Evolutionary conservation across 306 rosid genomes (phyloP).

Genomic region (Sechiopsis laciniata): DNA sequence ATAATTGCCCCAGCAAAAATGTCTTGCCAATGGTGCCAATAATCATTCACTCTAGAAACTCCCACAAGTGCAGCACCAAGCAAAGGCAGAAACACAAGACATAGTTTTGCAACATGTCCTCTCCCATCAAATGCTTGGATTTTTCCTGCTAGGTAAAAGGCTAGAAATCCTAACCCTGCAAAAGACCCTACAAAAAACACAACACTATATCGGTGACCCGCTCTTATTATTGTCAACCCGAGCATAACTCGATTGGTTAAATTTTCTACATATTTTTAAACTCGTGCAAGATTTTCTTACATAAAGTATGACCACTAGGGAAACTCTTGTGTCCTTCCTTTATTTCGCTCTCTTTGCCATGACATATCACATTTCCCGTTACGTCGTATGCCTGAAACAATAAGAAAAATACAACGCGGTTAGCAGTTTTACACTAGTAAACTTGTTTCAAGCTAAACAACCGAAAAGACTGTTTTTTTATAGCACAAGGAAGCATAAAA

Average conservation of each 20-base stretch:
- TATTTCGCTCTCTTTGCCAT: conserved; percentile 59
- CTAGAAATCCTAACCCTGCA: conserved; percentile 81
- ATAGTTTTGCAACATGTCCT: conserved; percentile 79
- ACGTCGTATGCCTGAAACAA: conserved; percentile 44
- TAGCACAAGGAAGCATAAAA: not conserved
- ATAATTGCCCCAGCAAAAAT: conserved; percentile 73
- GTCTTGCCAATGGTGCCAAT: conserved; percentile 99
- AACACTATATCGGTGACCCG: conserved; percentile 20
- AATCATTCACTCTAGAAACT: conserved; percentile 80
- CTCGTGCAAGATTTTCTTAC: conserved; percentile 37
- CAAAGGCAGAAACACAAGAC: conserved; percentile 66
- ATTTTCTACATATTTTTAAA: no score
- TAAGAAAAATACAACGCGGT: not conserved
- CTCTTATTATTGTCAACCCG: not conserved
- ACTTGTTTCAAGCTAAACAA: no score
- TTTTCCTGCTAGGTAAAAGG: conserved; percentile 74
- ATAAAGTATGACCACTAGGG: conserved; percentile 90
- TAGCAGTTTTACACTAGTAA: not conserved
- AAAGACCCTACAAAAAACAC: conserved; percentile 56
- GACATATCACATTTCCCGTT: conserved; percentile 65
- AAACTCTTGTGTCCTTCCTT: conserved; percentile 96
- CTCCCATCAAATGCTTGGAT: conserved; percentile 61
- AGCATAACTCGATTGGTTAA: not conserved
- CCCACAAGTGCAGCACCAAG: conserved; percentile 66
- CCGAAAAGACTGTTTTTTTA: not conserved